Percentiles rank a stretch among this genome's conserved stretches.
Conservation (phyloP, 192 early-diverging fungal genomes). For the Backusella morwellensis region DNA sequence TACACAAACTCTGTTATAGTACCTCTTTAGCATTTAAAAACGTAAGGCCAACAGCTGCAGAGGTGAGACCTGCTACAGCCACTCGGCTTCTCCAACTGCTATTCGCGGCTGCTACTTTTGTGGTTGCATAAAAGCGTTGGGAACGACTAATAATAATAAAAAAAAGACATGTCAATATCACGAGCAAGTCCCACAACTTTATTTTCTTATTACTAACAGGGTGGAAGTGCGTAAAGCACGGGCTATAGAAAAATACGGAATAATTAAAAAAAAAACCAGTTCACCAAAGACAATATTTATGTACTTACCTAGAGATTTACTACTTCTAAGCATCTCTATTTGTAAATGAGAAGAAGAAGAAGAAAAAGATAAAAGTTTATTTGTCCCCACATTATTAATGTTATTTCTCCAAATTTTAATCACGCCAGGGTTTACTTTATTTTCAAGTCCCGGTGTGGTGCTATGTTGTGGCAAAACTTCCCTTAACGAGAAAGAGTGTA, state of each 20-base stretch:
- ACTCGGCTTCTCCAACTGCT: neutral
- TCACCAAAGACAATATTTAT: neutral
- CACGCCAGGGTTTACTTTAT: conserved; percentile 2
- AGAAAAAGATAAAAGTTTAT: neutral
- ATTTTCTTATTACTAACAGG: neutral
- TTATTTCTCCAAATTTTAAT: conserved; percentile 2
- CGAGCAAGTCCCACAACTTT: neutral
- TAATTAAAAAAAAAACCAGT: neutral
- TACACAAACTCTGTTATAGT: neutral
- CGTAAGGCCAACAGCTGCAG: conserved; percentile 5
- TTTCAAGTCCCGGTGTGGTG: neutral
- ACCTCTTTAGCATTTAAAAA: conserved; percentile 12
- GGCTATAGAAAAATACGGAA: neutral
- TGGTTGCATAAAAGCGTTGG: conserved; percentile 18
- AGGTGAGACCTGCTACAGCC: neutral
- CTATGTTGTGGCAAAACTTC: neutral
- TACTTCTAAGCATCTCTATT: neutral
- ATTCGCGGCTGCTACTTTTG: neutral
- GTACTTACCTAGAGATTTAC: neutral
- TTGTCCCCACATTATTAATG: neutral
- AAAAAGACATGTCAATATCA: neutral
- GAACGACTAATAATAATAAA: neutral
- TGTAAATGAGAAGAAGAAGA: neutral
- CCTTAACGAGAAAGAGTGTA: neutral
- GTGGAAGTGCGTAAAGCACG: neutral